A percentile compares a stretch with the other conserved stretches of the same genome.
Conservation (phyloP, 148 eudicot genomes). For the Camellia lanceoleosa region DNA sequence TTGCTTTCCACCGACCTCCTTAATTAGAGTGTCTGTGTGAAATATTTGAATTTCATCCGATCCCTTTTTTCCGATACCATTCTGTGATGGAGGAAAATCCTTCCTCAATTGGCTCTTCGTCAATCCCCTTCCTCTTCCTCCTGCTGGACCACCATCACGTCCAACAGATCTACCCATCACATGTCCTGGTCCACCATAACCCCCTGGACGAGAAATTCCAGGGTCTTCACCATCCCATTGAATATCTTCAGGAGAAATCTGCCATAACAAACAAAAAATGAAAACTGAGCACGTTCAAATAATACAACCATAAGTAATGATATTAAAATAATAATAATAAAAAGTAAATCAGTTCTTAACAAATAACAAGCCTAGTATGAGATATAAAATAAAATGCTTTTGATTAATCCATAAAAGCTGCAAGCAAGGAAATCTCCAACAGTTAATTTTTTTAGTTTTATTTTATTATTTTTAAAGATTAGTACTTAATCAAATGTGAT, state of each 20-base stretch:
- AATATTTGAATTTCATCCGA: constrained; percentile 53
- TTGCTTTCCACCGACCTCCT: constrained; percentile 40
- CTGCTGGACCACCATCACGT: constrained; percentile 39
- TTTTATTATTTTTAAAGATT: not conserved
- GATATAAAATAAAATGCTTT: not conserved
- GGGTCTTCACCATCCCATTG: constrained; percentile 70
- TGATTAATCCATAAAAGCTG: not conserved
- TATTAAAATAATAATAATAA: not conserved
- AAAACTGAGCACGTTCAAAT: not conserved
- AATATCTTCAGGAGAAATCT: constrained; percentile 69
- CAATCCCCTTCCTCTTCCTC: constrained; percentile 55
- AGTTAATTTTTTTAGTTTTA: not conserved
- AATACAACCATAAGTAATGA: not conserved
- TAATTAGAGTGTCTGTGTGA: constrained; percentile 56
- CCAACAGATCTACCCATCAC: constrained; percentile 43
- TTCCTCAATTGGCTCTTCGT: constrained; percentile 45
- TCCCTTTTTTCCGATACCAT: constrained; percentile 55
- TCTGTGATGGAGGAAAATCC: constrained; percentile 52
- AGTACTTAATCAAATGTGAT: not conserved
- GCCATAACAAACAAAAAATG: constrained; percentile 2
- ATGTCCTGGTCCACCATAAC: constrained; percentile 37
- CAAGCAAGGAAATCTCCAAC: constrained; percentile 1
- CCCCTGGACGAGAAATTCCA: constrained; percentile 51
- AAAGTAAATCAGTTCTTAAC: not conserved
- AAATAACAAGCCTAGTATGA: not conserved